Base-by-base conservation (phyloP, 768 basidiomycete species). In the Russula vinacea region DNA sequence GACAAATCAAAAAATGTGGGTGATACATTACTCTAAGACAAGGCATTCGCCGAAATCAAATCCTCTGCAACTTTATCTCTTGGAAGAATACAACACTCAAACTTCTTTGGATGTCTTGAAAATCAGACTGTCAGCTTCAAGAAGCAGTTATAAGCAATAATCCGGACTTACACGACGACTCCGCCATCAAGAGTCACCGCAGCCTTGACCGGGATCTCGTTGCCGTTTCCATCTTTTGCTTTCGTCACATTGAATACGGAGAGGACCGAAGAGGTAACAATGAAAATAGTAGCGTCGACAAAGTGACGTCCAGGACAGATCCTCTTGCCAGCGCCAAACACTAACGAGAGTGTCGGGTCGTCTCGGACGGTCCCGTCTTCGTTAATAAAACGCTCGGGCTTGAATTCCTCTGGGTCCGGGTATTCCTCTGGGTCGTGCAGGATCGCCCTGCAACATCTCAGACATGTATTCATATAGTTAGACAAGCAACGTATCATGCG, bases 251-350 rank as follows among this genome's bases (percentile, higher is more conserved):
- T 40, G 44, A 68, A 68, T 9, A 62, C 58, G 0, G 67, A 58
- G 24, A 67, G n/a, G 7, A 68, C 24, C 0, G 67, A 53, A 37
- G 37, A 67, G 0, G 56, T 44, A 14, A 66, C 45, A 5, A 71
- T 49, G 45, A 64, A 71, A 2, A 71, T 35, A 1, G 58, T 66
- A 14, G 62, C 44, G 16, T 71, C 70, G 0, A 62, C 71, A n/a
- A 71, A 44, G 32, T 69, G 63, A 22, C 67, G 68, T 7, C 70
- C 70, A 0, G 70, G 70, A 51, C 70, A 71, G 55, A 66, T 62
- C 42, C 66, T 32, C 53, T 50, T 67, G 45, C 66, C 66, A 22
- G 22, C 44, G 2, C 66, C 66, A 32, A 64, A 67, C 9, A 35
- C 62, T 2, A 55, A 5, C 6, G 35, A 2, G 2, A 67, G 44